Evolutionary conservation across 768 basidiomycete genomes (phyloP), one percentile per base, ranked within the genome.

Genomic region (Trametes cingulata): DNA sequence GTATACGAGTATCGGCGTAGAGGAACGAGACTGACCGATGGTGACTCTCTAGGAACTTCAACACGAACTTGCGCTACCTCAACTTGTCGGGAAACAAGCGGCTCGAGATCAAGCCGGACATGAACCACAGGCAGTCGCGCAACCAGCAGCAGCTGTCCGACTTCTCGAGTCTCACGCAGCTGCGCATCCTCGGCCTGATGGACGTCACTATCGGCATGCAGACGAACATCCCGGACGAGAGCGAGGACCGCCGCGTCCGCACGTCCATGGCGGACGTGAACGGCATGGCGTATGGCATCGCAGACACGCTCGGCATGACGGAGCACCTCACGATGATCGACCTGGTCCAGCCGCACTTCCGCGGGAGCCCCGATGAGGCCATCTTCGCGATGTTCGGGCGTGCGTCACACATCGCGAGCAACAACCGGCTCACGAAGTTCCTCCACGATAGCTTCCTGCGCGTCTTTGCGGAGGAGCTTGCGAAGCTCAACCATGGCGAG

Each of bases 41-140:
- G 24, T 24, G n/a, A 9, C 53, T 20, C 8, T 48, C 7, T 64
- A 97, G 96, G 95, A 98, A 98, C 71, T 97, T 94, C 81, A 99
- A 98, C 72, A 85, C 86, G 64, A 90, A 91, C 61, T 82, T 99
- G 57, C 86, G 85, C 58, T 98, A 97, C 72, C 91, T 99, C 71
- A 98, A 98, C 69, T 74, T 98, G 45, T 98, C 97, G 0, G 97
- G 97, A 5, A 99, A 99, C 78, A 96, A 97, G 72, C 86, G 91
- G 10, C 81, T 99, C 4, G 93, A 94, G 75, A 98, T 99, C 80
- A 96, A 93, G 73, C 87, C 90, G 0, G 89, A 91, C 41, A 57
- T 62, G 58, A 61, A 58, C 49, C 60, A 64, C 55, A 22, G 65
- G 58, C 55, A 59, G 67, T 40, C 64, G 60, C 41, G 59, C 41